Percentiles rank a stretch among this genome's conserved stretches.
These are phyloP conservation scores for Pleurotus pulmonarius DNA, from an alignment of 768 basidiomycete species.

Conservation along the genomic window DNA sequence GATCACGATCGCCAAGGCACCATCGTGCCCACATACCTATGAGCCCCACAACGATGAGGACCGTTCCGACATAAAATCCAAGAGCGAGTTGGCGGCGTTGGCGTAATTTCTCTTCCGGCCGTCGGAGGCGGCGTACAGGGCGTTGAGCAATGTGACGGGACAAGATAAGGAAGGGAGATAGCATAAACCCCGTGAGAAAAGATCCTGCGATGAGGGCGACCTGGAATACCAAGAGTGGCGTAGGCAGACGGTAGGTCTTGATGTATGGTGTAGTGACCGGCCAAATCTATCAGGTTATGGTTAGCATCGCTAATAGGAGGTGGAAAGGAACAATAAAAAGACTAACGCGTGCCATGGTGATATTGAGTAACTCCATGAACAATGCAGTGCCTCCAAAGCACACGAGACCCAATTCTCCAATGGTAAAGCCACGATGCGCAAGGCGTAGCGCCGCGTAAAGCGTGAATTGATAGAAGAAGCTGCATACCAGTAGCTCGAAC, in stretches of 20 bases:
- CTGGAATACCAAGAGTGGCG: conserved; percentile 88
- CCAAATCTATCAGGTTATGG: conserved; percentile 53
- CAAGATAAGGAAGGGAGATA: conserved; percentile 90
- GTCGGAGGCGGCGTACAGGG: conserved; percentile 75
- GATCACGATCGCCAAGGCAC: conserved; percentile 77
- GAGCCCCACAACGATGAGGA: conserved; percentile 74
- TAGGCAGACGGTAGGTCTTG: conserved; percentile 90
- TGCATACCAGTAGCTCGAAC: conserved; percentile 68
- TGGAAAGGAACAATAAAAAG: neutral
- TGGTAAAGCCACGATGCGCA: conserved; percentile 91
- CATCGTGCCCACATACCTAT: conserved; percentile 93
- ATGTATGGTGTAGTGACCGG: conserved; percentile 78
- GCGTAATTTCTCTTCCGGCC: conserved; percentile 79
- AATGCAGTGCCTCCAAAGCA: conserved; percentile 85
- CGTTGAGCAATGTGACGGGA: conserved; percentile 89
- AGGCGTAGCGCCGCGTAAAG: conserved; percentile 86
- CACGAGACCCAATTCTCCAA: conserved; percentile 90
- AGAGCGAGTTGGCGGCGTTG: conserved; percentile 82
- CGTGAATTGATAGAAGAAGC: conserved; percentile 87
- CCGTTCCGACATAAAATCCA: conserved; percentile 76
- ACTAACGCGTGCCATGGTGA: conserved; percentile 80
- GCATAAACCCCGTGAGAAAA: conserved; percentile 86
- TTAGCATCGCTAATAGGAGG: neutral
- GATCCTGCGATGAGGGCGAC: conserved; percentile 90
- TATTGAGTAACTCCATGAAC: conserved; percentile 79